Evolutionary conservation across 768 basidiomycete species (phyloP).

Genomic region (Agaricus blazei): DNA sequence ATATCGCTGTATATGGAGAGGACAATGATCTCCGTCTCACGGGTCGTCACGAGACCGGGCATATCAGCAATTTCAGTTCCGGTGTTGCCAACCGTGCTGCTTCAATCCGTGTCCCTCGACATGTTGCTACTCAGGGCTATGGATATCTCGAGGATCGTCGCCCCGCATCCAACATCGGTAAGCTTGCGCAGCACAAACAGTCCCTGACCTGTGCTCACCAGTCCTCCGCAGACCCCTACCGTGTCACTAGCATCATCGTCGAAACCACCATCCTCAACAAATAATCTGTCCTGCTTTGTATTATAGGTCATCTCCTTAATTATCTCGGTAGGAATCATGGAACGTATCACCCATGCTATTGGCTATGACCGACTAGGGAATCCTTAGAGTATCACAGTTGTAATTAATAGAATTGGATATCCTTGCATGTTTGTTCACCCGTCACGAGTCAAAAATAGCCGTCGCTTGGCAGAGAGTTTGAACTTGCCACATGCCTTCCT

Average conservation of each 20-base stretch:
- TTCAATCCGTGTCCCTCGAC: slow-evolving; percentile 92
- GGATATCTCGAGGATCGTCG: slow-evolving; percentile 97
- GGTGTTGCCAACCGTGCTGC: slow-evolving; percentile 98
- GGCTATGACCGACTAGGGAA: background rate
- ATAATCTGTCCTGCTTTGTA: slow-evolving; percentile 26
- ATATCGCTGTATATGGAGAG: slow-evolving; percentile 96
- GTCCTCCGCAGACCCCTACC: slow-evolving; percentile 73
- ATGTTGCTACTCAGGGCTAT: slow-evolving; percentile 87
- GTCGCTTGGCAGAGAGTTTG: background rate
- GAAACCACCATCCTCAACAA: slow-evolving; percentile 79
- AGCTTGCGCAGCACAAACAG: slow-evolving; percentile 17
- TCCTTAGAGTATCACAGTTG: slow-evolving; percentile 8
- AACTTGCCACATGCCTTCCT: slow-evolving; percentile 35
- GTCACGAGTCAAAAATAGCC: too few species aligned
- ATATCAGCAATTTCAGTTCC: slow-evolving; percentile 85
- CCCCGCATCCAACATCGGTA: slow-evolving; percentile 97
- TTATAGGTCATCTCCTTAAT: slow-evolving; percentile 10
- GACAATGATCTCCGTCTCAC: slow-evolving; percentile 97
- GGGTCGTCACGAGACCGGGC: slow-evolving; percentile 96
- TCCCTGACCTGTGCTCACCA: too few species aligned
- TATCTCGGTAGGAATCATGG: slow-evolving; percentile 3
- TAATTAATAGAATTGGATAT: slow-evolving; percentile 7
- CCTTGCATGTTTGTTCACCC: background rate
- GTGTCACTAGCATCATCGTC: slow-evolving; percentile 83
- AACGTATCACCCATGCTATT: slow-evolving; percentile 6